phyloP scores from a whole-genome alignment of 192 early-diverging fungal species.

The Gorgonomyces haynaldii region DNA sequence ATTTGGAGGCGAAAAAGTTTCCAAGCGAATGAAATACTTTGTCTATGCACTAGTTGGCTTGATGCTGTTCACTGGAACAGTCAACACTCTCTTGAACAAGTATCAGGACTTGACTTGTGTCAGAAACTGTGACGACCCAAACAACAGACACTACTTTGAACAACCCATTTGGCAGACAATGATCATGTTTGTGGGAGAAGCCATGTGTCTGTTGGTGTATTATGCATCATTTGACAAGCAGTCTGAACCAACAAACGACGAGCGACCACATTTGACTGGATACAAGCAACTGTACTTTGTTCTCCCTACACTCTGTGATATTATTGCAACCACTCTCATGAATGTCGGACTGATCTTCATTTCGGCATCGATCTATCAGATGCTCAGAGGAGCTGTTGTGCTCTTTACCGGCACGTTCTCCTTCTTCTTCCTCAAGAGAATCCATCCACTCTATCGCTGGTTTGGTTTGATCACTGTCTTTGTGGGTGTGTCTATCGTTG shows the following conservation, averaged over 20 bases:
- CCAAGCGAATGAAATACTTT: too few relatives aligned
- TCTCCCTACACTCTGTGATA: constrained; percentile 73
- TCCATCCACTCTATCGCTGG: constrained; percentile 69
- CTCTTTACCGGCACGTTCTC: constrained; percentile 89
- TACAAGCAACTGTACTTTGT: constrained; percentile 45
- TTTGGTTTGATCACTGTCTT: constrained; percentile 72
- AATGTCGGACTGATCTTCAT: constrained; percentile 93
- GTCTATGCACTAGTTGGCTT: background rate
- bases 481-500: constrained; percentile 80
- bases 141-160: constrained; percentile 67
- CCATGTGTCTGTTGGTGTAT: constrained; percentile 63
- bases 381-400: constrained; percentile 92
- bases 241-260: background rate
- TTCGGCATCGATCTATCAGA: constrained; percentile 84
- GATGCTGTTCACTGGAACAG: constrained; percentile 26
- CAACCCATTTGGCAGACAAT: constrained; percentile 86
- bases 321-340: constrained; percentile 80
- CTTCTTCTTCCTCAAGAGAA: constrained; percentile 69
- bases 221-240: constrained; percentile 22
- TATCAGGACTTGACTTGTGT: constrained; percentile 87
- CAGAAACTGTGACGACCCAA: constrained; percentile 68
- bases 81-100: constrained; percentile 75
- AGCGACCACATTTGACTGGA: constrained; percentile 31
- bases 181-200: constrained; percentile 95
- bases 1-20: too few relatives aligned